phyloP scores from a whole-genome alignment of 1,284 basidiomycete genomes.

The Termitomyces sp. region DNA sequence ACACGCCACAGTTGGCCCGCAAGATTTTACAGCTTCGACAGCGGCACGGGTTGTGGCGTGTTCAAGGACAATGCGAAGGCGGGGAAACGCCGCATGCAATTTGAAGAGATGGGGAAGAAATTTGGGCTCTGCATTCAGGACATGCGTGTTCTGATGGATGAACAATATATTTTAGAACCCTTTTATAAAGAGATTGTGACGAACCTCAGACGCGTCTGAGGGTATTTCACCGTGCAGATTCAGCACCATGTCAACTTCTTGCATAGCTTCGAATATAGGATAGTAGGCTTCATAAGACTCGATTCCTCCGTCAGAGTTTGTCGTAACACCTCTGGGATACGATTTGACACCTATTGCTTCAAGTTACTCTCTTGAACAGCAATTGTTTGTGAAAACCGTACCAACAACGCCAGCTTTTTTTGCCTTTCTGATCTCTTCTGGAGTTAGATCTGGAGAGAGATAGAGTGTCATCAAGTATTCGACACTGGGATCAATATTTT shows the following conservation, averaged over 20 bases:
- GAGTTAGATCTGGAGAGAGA: conserved; percentile 86
- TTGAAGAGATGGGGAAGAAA: conserved; percentile 88
- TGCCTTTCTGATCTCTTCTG: conserved; percentile 88
- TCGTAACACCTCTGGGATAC: conserved; percentile 97
- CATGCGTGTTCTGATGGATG: conserved; percentile 71
- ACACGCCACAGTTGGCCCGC: conserved; percentile 89
- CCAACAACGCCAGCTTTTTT: conserved; percentile 79
- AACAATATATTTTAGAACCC: conserved; percentile 3
- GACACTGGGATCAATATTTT: conserved; percentile 72
- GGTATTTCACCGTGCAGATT: conserved; percentile 98
- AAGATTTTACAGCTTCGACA: conserved; percentile 83
- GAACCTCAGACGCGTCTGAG: conserved; percentile 75
- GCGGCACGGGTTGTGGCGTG: conserved; percentile 98
- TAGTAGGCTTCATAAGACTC: conserved; percentile 96
- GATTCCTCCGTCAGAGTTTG: conserved; percentile 95
- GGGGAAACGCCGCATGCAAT: conserved; percentile 85
- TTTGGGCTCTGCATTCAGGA: conserved; percentile 89
- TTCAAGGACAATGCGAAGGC: conserved; percentile 93
- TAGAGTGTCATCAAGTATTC: conserved; percentile 97
- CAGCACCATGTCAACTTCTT: conserved; percentile 88
- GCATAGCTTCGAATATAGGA: conserved; percentile 92
- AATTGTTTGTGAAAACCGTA: conserved; percentile 27
- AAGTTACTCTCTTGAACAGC: neutral
- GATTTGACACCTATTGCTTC: conserved; percentile 79
- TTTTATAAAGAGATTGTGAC: conserved; percentile 22